Evolutionary conservation across 1,284 basidiomycete genomes (phyloP).

Genomic region (Malassezia equina): DNA sequence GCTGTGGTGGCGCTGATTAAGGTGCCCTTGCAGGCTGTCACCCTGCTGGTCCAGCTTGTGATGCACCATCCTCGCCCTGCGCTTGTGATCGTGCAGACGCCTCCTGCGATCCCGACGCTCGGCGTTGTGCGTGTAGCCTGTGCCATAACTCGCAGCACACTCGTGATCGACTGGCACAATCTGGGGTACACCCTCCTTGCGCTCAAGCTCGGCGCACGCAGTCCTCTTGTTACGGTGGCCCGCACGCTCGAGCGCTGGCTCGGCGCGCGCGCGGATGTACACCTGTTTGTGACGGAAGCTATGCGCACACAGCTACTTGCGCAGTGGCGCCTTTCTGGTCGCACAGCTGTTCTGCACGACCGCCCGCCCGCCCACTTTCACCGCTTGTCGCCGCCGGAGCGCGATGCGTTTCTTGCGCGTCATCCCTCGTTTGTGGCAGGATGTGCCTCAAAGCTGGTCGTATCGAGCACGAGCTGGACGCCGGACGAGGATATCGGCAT

Average conservation of each 20-base stretch:
- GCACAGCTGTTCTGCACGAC: slow-evolving; percentile 54
- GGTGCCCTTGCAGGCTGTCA: slow-evolving; percentile 50
- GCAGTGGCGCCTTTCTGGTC: slow-evolving; percentile 57
- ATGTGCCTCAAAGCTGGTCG: slow-evolving; percentile 57
- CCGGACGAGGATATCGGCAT: slow-evolving; percentile 89
- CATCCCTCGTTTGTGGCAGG: background rate
- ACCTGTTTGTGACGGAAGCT: slow-evolving; percentile 84
- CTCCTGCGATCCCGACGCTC: slow-evolving; percentile 88
- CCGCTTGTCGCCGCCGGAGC: background rate
- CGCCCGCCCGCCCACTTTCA: slow-evolving; percentile 21
- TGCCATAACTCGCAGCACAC: slow-evolving; percentile 60
- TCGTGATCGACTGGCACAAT: slow-evolving; percentile 99
- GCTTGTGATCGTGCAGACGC: slow-evolving; percentile 84
- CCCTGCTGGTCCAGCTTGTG: slow-evolving; percentile 33
- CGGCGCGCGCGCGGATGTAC: slow-evolving; percentile 60
- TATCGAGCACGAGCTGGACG: slow-evolving; percentile 94
- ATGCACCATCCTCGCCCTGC: slow-evolving; percentile 61
- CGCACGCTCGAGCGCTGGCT: slow-evolving; percentile 30
- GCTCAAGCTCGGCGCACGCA: slow-evolving; percentile 61
- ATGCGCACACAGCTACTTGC: slow-evolving; percentile 64
- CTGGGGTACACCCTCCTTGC: slow-evolving; percentile 87
- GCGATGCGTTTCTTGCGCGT: background rate
- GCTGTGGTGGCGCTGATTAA: slow-evolving; percentile 69
- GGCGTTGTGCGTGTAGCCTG: slow-evolving; percentile 69
- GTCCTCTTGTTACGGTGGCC: slow-evolving; percentile 60